Base-by-base conservation (phyloP, 208 protist genomes). In the Wallacemonas sp. region DNA sequence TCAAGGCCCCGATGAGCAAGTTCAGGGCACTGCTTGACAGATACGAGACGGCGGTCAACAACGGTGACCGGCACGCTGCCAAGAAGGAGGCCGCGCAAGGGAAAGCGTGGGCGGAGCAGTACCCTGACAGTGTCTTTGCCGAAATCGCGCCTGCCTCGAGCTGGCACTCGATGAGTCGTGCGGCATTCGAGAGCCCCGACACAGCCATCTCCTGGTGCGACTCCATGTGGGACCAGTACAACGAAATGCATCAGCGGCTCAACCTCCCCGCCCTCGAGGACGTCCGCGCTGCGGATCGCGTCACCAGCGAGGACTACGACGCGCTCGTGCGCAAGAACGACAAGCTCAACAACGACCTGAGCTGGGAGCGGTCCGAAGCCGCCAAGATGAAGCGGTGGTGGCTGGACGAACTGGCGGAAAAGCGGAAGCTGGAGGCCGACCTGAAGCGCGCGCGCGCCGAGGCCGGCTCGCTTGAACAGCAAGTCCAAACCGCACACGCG, bases 1-100 rank as follows among this genome's bases (percentile, higher is more conserved):
- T 58, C 30, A 58, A 58, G 52, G 4, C 52, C 9, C 52, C 52
- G n/a, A 58, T 58, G 52, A 19, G n/a, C 30, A 58, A 58, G 21
- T 43, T 58, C n/a, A 5, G 4, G 12, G 11, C 30, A 19, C 52
- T 58, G 2, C 52, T 58, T 30, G 30, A 39, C 32, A 16, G 19
- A 16, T 58, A 58, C 52, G 29, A 58, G 30, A 29, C 34, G n/a
- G 52, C 52, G 12, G n/a, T 58, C 29, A 14, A 33, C 52, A 1
- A 0, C 1, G 4, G 21, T 17, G 29, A 58, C 14, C 14, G 2
- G 17, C 0, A 0, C 30, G 32, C 26, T 8, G 52, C 52, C 14
- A 33, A 39, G 32, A n/a, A 9, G 12, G 16, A 24, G 16, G 52
- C 52, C 30, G 14, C 32, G n/a, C 26, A 58, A 24, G 52, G 52